Conservation (phyloP, 495 filamentous ascomycete species). For the Alectoria sarmentosa region DNA sequence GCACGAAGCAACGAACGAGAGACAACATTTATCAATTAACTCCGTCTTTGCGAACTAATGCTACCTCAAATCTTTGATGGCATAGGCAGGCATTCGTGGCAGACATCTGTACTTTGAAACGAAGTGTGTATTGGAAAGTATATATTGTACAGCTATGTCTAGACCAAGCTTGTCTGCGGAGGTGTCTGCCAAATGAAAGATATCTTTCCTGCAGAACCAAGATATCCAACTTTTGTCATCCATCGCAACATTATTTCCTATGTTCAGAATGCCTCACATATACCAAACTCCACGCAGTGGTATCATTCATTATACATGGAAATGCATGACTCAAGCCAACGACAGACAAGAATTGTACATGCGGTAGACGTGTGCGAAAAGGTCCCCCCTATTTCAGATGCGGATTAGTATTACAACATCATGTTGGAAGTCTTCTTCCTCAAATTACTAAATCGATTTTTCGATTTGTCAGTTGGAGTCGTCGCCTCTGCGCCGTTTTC, state of each 20-base stretch:
- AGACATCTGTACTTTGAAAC: background rate
- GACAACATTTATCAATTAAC: background rate
- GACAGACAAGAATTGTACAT: background rate
- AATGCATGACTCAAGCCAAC: conserved; percentile 5
- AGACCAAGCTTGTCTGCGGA: background rate
- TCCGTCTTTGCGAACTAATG: background rate
- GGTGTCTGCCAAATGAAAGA: background rate
- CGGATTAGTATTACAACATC: conserved; percentile 24
- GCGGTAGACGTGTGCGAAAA: background rate
- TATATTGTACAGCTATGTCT: conserved; percentile 9
- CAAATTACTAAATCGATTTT: conserved; percentile 35
- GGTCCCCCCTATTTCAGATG: background rate
- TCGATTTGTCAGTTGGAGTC: conserved; percentile 33
- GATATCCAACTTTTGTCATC: conserved; percentile 5
- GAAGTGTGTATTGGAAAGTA: background rate
- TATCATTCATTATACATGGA: conserved; percentile 6
- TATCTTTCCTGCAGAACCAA: background rate
- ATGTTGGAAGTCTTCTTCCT: conserved; percentile 39
- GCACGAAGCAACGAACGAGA: background rate
- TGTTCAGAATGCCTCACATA: background rate
- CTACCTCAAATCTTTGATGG: background rate
- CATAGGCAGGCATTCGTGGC: background rate
- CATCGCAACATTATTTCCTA: background rate
- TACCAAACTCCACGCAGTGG: conserved; percentile 9
- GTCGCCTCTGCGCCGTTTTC: conserved; percentile 24